These are phyloP conservation scores for Xylariaceae sp. DNA, from an alignment of 2,329 filamentous ascomycete species.

Conservation along the genomic window DNA sequence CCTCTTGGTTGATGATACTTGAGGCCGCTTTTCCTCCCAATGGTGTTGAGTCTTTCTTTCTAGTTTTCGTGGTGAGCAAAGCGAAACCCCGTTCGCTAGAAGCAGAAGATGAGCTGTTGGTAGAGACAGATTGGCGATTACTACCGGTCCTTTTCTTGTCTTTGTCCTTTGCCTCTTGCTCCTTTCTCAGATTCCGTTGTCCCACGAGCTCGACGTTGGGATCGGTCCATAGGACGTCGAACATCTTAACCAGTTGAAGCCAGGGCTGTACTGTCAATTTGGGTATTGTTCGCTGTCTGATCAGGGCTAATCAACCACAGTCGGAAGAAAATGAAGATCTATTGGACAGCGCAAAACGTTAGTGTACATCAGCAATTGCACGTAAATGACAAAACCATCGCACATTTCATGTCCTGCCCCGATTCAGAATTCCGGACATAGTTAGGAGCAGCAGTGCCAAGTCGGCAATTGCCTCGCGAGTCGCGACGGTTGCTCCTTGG, in stretches of 20 bases:
- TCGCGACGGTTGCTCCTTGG: not conserved
- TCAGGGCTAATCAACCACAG: not conserved
- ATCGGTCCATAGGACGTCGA: conserved; percentile 57
- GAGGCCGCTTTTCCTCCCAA: conserved; percentile 19
- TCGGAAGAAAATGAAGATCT: not conserved
- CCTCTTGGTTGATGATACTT: conserved; percentile 3
- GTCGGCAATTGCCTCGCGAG: not conserved
- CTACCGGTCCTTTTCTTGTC: conserved; percentile 32
- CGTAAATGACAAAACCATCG: not conserved
- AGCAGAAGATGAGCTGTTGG: conserved; percentile 42
- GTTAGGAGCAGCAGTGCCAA: not conserved
- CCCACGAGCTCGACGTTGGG: conserved; percentile 50
- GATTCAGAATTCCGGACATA: not conserved
- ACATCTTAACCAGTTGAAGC: conserved; percentile 41
- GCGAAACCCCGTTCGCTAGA: conserved; percentile 40
- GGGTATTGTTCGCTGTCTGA: not conserved
- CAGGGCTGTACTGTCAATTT: not conserved
- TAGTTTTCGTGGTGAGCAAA: conserved; percentile 42
- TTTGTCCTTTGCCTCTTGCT: conserved; percentile 37
- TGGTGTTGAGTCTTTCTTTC: conserved; percentile 32
- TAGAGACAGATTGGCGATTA: conserved; percentile 38
- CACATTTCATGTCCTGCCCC: conserved; percentile 8
- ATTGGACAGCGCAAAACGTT: not conserved
- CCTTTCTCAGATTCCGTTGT: conserved; percentile 49
- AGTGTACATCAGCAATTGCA: not conserved